These are phyloP conservation scores for Solanum tacnaense DNA, from an alignment of 257 asterid species.

Conservation along the genomic window DNA sequence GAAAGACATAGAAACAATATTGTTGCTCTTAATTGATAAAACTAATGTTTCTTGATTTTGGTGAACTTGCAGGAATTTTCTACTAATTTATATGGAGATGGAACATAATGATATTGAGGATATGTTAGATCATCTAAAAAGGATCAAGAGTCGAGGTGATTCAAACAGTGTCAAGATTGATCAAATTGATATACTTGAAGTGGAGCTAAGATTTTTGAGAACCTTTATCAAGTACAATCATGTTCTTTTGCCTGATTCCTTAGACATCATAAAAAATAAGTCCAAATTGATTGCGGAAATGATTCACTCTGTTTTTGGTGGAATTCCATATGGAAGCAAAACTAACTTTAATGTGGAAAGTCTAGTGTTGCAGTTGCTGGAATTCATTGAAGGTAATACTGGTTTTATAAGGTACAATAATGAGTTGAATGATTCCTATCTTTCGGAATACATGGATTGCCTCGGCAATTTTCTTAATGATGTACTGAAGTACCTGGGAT, in stretches of 20 bases:
- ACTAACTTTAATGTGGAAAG: neutral
- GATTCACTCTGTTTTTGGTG: neutral
- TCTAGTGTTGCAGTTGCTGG: neutral
- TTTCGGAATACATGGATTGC: neutral
- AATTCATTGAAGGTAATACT: neutral
- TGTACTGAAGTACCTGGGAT: neutral
- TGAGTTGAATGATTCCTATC: neutral
- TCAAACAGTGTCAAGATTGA: neutral
- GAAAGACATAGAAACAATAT: neutral
- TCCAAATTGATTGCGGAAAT: neutral
- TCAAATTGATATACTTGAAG: neutral
- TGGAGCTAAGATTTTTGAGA: neutral
- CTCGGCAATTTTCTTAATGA: neutral
- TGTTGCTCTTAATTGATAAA: neutral
- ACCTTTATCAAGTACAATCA: neutral
- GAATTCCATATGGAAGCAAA: neutral
- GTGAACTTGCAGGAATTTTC: neutral
- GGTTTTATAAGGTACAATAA: neutral
- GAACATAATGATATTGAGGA: neutral
- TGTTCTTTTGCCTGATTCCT: neutral
- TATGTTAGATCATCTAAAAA: neutral
- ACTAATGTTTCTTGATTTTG: neutral
- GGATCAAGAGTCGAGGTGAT: neutral
- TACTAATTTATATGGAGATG: neutral
- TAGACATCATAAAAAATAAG: neutral